Percentiles rank a stretch among this genome's conserved stretches.
phyloP scores from a whole-genome alignment of 73 alveolate genomes.

The Breviolum minutum region DNA sequence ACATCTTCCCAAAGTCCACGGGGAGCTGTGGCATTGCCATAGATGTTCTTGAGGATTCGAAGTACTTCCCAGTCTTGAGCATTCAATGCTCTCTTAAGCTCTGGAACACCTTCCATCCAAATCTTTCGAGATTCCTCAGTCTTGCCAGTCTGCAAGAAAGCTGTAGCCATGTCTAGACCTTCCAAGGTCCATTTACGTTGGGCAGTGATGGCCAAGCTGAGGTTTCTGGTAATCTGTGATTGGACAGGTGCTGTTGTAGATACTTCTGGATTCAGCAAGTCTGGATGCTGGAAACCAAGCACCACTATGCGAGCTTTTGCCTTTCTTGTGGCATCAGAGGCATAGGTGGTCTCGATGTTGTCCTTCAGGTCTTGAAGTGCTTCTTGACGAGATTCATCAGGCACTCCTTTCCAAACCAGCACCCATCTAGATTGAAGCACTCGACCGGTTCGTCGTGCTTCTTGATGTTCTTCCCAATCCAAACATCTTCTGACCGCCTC shows the following conservation, averaged over 20 bases:
- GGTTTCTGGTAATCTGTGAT: neutral
- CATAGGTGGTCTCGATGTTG: neutral
- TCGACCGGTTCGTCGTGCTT: too few relatives aligned
- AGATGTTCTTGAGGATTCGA: too few relatives aligned
- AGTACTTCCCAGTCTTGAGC: too few relatives aligned
- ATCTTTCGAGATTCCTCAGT: too few relatives aligned
- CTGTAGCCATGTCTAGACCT: neutral
- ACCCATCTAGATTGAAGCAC: neutral
- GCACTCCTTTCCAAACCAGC: too few relatives aligned
- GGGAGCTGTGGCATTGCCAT: too few relatives aligned
- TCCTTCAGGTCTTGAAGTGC: neutral
- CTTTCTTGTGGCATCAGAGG: neutral
- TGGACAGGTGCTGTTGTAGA: neutral
- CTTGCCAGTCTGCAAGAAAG: slow-evolving; percentile 31
- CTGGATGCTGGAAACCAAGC: neutral
- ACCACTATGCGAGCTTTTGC: slow-evolving; percentile 25
- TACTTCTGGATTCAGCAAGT: neutral
- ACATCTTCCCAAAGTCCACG: too few relatives aligned
- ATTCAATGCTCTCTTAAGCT: too few relatives aligned
- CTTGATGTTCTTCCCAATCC: too few relatives aligned
- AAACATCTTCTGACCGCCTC: too few relatives aligned
- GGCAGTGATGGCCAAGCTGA: neutral
- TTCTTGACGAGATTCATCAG: neutral
- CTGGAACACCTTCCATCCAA: too few relatives aligned
- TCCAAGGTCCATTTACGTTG: neutral